These are phyloP conservation scores for Sesbania bispinosa DNA, from an alignment of 306 rosid genomes.

Conservation along the genomic window DNA sequence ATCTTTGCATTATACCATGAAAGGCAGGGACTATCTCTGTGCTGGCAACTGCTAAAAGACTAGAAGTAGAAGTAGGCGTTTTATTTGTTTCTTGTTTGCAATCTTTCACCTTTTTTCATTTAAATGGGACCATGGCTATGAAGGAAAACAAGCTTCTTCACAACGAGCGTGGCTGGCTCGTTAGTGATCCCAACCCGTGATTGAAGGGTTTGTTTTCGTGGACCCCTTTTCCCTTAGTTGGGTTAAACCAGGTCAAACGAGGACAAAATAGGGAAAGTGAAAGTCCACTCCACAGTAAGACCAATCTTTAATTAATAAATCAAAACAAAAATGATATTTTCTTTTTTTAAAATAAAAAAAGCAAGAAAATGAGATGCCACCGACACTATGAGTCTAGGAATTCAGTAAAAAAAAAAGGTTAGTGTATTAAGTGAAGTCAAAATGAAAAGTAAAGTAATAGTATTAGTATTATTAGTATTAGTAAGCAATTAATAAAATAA, in stretches of 20 bases:
- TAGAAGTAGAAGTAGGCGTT: background rate
- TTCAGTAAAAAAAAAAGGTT: background rate
- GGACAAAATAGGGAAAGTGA: slow-evolving; percentile 10
- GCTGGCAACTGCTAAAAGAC: background rate
- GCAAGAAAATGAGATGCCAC: slow-evolving; percentile 20
- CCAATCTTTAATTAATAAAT: background rate
- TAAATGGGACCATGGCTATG: slow-evolving; percentile 2
- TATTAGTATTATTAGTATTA: too few species aligned
- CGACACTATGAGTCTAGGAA: slow-evolving; percentile 49
- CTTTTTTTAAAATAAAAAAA: background rate
- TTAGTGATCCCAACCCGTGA: slow-evolving; percentile 53
- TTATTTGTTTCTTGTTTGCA: background rate
- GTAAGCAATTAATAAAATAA: too few species aligned
- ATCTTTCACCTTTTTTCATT: background rate
- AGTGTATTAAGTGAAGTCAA: slow-evolving; percentile 9
- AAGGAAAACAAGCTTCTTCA: slow-evolving; percentile 19
- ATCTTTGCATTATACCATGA: background rate
- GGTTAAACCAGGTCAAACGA: slow-evolving; percentile 27
- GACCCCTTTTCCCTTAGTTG: slow-evolving; percentile 24
- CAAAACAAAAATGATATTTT: background rate
- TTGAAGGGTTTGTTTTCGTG: slow-evolving; percentile 42
- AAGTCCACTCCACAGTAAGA: slow-evolving; percentile 12
- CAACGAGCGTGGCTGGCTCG: background rate
- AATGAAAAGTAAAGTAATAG: background rate
- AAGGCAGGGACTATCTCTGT: background rate